Conservation (phyloP, 768 basidiomycete genomes). For the Lactarius indigo region DNA sequence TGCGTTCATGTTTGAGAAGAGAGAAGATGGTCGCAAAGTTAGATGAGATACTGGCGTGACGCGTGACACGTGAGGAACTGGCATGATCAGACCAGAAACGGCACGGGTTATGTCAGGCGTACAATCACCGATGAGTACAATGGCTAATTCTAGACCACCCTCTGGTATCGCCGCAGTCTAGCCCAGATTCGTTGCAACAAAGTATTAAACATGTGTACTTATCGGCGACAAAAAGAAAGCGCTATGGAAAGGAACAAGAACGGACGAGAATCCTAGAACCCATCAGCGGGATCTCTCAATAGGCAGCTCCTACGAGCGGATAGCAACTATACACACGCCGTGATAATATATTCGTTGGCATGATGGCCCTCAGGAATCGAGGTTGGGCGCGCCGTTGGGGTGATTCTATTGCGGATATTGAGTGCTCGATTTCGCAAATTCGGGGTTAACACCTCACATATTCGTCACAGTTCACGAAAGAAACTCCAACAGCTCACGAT, state of each 20-base stretch:
- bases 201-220: constrained; percentile 30
- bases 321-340: constrained; percentile 3
- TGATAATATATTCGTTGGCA: constrained; percentile 2
- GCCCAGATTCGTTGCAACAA: constrained; percentile 35
- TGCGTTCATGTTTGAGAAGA: not conserved
- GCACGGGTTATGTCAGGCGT: constrained; percentile 15
- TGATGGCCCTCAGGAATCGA: not conserved
- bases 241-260: not conserved
- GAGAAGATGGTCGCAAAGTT: not conserved
- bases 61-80: constrained; percentile 25
- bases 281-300: not conserved
- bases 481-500: constrained; percentile 1
- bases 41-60: constrained; percentile 19
- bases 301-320: not conserved
- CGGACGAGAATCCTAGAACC: constrained; percentile 9
- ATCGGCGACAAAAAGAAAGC: not conserved
- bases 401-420: not conserved
- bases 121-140: constrained; percentile 36
- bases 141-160: constrained; percentile 18
- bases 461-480: constrained; percentile 2
- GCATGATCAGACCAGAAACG: not conserved
- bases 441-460: not conserved
- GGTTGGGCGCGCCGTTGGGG: not conserved
- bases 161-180: constrained; percentile 40
- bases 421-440: constrained; percentile 3